Conservation (phyloP, 2,329 filamentous ascomycete species). For the Colletotrichum musicola region DNA sequence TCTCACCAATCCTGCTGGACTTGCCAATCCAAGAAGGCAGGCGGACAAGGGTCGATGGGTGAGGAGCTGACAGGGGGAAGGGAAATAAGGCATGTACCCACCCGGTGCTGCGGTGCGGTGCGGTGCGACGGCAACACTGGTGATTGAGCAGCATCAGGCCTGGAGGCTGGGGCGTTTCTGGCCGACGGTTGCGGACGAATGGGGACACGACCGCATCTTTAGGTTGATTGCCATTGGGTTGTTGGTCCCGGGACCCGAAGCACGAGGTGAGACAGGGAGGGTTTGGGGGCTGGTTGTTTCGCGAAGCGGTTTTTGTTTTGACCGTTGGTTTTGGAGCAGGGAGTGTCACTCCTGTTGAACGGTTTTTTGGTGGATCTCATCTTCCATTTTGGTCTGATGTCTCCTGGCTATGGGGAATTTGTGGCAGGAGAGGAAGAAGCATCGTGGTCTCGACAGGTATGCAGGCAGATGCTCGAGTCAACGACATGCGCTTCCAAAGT, state of each 20-base stretch:
- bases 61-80: neutral
- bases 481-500: neutral
- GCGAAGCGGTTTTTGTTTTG: slow-evolving; percentile 16
- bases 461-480: neutral
- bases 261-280: slow-evolving; percentile 30
- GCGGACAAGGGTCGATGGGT: neutral
- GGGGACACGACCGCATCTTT: neutral
- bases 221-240: neutral
- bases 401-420: too few relatives aligned
- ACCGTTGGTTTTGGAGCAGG: neutral
- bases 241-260: slow-evolving; percentile 18
- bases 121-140: too few relatives aligned
- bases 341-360: neutral
- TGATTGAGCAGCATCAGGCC: too few relatives aligned
- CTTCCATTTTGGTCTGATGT: too few relatives aligned
- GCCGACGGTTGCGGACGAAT: neutral
- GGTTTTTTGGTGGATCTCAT: too few relatives aligned
- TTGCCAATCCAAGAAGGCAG: neutral
- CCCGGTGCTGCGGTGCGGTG: neutral
- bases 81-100: neutral
- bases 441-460: too few relatives aligned
- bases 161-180: neutral
- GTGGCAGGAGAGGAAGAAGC: too few relatives aligned
- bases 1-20: neutral
- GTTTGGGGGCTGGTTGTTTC: slow-evolving; percentile 29